These are phyloP conservation scores for Elongisporangium anandrum DNA, from an alignment of 352 stramenopile genomes.

Conservation along the genomic window DNA sequence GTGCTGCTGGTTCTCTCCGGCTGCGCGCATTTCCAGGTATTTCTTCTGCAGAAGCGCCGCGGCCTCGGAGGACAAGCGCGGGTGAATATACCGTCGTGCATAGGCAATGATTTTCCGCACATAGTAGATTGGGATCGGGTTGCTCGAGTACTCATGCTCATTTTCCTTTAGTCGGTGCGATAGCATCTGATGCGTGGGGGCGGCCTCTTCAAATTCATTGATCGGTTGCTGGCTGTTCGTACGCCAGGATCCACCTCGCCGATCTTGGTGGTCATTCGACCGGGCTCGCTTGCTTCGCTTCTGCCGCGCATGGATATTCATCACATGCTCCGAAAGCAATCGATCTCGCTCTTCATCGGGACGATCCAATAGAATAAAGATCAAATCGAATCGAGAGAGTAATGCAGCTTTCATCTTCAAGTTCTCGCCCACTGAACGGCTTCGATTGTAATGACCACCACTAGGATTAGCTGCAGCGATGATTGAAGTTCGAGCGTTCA, in stretches of 20 bases:
- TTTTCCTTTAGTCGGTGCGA: conserved; percentile 54
- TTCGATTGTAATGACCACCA: conserved; percentile 95
- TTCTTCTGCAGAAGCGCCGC: conserved; percentile 77
- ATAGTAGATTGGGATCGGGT: conserved; percentile 68
- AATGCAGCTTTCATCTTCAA: conserved; percentile 95
- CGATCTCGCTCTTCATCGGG: conserved; percentile 92
- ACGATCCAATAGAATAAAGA: conserved; percentile 96
- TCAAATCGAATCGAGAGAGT: conserved; percentile 96
- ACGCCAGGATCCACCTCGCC: too few relatives aligned
- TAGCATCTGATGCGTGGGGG: conserved; percentile 18
- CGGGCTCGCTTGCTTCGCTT: conserved; percentile 33
- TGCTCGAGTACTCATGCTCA: conserved; percentile 35
- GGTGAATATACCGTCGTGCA: conserved; percentile 92
- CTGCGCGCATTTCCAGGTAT: conserved; percentile 85
- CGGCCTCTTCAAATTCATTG: conserved; percentile 8
- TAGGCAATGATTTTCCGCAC: conserved; percentile 98
- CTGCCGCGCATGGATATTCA: conserved; percentile 74
- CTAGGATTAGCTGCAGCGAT: conserved; percentile 97
- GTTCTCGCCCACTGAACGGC: conserved; percentile 94
- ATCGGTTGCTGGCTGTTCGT: too few relatives aligned
- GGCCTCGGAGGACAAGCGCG: conserved; percentile 64
- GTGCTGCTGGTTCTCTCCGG: conserved; percentile 40
- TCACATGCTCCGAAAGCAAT: conserved; percentile 94
- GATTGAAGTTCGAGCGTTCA: conserved; percentile 93
- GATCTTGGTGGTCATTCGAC: not conserved